Conservation (phyloP, 345 rosid genomes). For the Dipteronia sinensis region DNA sequence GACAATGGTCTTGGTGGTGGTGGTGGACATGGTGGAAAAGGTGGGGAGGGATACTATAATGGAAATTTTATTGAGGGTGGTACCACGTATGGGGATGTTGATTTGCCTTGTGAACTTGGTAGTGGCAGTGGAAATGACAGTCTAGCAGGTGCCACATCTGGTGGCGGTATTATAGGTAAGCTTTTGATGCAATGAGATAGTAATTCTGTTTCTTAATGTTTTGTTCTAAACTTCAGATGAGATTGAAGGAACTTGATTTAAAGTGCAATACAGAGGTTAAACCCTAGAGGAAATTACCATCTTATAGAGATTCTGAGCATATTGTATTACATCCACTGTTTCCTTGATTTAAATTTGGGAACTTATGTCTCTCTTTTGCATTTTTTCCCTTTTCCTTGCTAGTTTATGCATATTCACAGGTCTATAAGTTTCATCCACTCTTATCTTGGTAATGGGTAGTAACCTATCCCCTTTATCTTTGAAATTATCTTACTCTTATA, state of each 20-base stretch:
- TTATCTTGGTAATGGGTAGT: background rate
- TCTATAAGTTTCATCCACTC: background rate
- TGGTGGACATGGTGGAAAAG: slow-evolving; percentile 95
- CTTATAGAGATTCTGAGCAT: background rate
- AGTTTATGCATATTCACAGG: background rate
- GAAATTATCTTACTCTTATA: background rate
- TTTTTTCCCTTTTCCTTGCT: background rate
- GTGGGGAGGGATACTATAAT: slow-evolving; percentile 79
- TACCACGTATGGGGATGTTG: slow-evolving; percentile 68
- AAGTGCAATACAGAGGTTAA: background rate
- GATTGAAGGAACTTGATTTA: background rate
- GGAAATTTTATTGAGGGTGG: slow-evolving; percentile 78
- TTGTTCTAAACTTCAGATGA: background rate
- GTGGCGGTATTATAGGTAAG: slow-evolving; percentile 92
- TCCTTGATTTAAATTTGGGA: slow-evolving; percentile 2
- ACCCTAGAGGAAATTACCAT: background rate
- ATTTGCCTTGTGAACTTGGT: slow-evolving; percentile 96
- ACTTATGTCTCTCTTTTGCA: background rate
- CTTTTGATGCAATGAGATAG: slow-evolving; percentile 17
- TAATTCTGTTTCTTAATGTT: background rate
- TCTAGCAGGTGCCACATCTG: slow-evolving; percentile 68
- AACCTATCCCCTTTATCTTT: background rate
- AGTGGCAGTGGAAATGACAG: slow-evolving; percentile 90
- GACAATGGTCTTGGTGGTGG: slow-evolving; percentile 83
- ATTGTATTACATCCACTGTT: background rate